phyloP scores from a whole-genome alignment of 371 early-diverging fungal species.

The Basidiobolus meristosporus region DNA sequence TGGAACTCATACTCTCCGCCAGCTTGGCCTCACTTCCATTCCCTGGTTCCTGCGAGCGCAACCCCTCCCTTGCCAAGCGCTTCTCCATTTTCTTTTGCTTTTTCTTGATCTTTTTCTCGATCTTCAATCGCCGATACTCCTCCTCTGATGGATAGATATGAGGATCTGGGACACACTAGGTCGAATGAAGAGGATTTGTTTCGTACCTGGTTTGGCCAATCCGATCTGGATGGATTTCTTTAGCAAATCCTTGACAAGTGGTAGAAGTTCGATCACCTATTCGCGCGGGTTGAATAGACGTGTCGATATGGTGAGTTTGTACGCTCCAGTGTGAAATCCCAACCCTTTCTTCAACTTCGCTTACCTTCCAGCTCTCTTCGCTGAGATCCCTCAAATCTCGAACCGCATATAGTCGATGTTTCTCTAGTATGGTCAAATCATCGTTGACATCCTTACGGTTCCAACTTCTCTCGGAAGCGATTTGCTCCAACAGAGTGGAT shows the following conservation, averaged over 20 bases:
- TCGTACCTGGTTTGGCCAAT: constrained; percentile 1
- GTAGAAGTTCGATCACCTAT: constrained; percentile 10
- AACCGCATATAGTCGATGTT: neutral
- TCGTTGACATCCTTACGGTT: neutral
- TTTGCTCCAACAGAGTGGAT: neutral
- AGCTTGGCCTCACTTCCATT: constrained; percentile 1
- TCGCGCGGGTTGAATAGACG: neutral
- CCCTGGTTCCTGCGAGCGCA: constrained; percentile 5
- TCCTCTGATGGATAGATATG: neutral
- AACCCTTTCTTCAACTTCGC: neutral
- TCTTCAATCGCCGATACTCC: constrained; percentile 4
- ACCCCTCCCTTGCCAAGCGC: constrained; percentile 7
- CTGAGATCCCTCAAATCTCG: neutral
- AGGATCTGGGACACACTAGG: no score
- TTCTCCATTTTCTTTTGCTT: constrained; percentile 8
- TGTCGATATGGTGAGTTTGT: neutral
- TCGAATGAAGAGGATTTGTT: neutral
- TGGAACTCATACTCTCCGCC: constrained; percentile 3
- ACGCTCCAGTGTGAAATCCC: neutral
- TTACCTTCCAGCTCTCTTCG: neutral
- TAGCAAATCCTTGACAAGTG: constrained; percentile 11
- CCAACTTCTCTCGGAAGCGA: neutral
- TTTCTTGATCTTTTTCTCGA: constrained; percentile 10
- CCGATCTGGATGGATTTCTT: constrained; percentile 5
- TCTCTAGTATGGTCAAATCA: neutral